These are phyloP conservation scores for Solanum chacoense DNA, from an alignment of 305 asterid species.

Conservation along the genomic window DNA sequence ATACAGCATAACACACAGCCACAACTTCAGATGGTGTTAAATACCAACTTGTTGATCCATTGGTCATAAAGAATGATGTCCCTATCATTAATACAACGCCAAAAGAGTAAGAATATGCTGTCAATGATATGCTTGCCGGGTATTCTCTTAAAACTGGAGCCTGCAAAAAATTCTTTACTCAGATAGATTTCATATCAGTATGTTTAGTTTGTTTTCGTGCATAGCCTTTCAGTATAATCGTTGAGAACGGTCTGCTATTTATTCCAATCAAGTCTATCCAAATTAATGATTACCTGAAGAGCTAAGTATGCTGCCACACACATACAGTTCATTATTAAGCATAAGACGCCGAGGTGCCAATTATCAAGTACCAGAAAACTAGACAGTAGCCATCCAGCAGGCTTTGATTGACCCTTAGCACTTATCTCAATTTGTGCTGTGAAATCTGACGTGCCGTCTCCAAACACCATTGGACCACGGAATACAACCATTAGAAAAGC, in stretches of 20 bases:
- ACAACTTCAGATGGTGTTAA: constrained; percentile 57
- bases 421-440: constrained; percentile 41
- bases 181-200: neutral
- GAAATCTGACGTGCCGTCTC: constrained; percentile 43
- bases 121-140: constrained; percentile 87
- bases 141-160: constrained; percentile 76
- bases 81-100: constrained; percentile 65
- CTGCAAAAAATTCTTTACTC: constrained; percentile 24
- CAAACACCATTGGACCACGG: constrained; percentile 84
- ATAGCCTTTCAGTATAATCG: neutral
- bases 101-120: constrained; percentile 78
- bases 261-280: neutral
- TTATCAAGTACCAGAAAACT: constrained; percentile 37
- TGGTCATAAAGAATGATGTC: constrained; percentile 42
- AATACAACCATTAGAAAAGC: constrained; percentile 77
- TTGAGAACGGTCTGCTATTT: neutral
- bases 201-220: neutral
- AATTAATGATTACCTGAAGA: constrained; percentile 50
- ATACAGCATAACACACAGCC: constrained; percentile 82
- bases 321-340: constrained; percentile 76
- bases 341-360: constrained; percentile 80
- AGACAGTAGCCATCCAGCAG: constrained; percentile 60
- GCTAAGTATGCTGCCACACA: constrained; percentile 79
- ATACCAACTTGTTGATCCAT: constrained; percentile 56
- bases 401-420: constrained; percentile 80